Evolutionary conservation across 306 rosid genomes (phyloP), one percentile per base, ranked within the genome.

Genomic region (Erythrophleum fordii): DNA sequence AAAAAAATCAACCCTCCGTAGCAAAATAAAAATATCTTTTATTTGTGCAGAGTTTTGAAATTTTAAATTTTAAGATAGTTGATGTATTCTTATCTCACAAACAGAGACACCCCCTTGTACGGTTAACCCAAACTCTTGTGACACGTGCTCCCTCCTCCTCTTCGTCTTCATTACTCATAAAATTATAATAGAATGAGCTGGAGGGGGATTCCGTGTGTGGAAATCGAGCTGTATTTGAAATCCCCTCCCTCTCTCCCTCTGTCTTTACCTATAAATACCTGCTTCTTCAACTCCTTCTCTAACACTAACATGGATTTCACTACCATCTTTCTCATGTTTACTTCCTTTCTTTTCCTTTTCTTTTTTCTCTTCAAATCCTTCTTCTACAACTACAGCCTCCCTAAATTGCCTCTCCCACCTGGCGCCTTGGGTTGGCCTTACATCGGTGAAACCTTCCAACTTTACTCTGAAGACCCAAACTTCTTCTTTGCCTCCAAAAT

Each of bases 381-480:
- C 77, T 3, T 72, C 34, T 52, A 85, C 10, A 67, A 48, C 34
- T 52, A 85, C 10, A 67, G 44, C 29, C 69, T 64, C 48, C 60
- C 26, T 11, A 53, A 4, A n/a, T 3, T 53, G 60, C 91, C 95
- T 6, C 97, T 95, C 58, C 99, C 99, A 5, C 99, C 99, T 0
- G 99, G 99, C 1, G 77, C 97, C 72, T 73, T 93, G 87, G 97
- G 99, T 5, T 91, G 87, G 89, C 97, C 99, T 60, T 95, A 91
- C 73, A 72, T 95, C 8, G 99, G 99, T 6, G 99, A 93, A 77
- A 95, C 97, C 80, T 88, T 91, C 71, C 99, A 95, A 81, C 91
- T 95, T 86, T 95, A 95, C 88, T 93, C 99, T 72, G 92, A 95
- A 86, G 88, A 95, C 85, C 99, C 99, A 44, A 95, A 86, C 25